Evolutionary conservation across 2,329 filamentous ascomycete genomes (phyloP).

Genomic region (Penicillium polonicum): DNA sequence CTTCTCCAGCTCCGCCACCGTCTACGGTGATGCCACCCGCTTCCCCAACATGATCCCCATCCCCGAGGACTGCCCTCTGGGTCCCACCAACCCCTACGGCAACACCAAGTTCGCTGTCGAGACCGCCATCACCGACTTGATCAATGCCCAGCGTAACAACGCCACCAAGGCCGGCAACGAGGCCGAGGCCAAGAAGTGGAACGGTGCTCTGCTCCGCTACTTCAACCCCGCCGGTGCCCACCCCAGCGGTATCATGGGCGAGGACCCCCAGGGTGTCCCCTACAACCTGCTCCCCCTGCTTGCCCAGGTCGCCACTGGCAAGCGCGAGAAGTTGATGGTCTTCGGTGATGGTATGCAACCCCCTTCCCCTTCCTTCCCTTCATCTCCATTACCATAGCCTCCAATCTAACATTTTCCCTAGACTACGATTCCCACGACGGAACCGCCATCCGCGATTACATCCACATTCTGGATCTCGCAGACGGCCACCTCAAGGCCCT

Average conservation of each 20-base stretch:
- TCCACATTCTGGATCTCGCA: conserved; percentile 52
- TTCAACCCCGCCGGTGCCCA: conserved; percentile 97
- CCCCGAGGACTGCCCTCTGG: conserved; percentile 92
- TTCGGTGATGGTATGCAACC: conserved; percentile 79
- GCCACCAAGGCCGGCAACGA: conserved; percentile 74
- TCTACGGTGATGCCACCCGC: conserved; percentile 95
- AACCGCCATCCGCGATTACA: conserved; percentile 73
- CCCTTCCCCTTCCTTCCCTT: neutral
- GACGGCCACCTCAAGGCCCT: conserved; percentile 65
- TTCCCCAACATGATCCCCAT: conserved; percentile 99
- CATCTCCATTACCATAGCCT: neutral
- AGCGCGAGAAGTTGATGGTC: conserved; percentile 88
- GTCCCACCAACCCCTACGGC: conserved; percentile 95
- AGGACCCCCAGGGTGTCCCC: conserved; percentile 92
- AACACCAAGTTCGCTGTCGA: conserved; percentile 94
- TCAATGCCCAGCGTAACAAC: conserved; percentile 82
- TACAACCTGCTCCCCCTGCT: conserved; percentile 94
- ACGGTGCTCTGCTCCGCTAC: conserved; percentile 88
- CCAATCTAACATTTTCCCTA: conserved; percentile 37
- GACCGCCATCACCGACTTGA: conserved; percentile 83
- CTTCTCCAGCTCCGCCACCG: conserved; percentile 96
- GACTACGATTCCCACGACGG: conserved; percentile 68
- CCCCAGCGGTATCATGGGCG: conserved; percentile 94
- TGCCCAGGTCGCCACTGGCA: conserved; percentile 92
- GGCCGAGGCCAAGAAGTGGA: conserved; percentile 73